Base-by-base conservation (phyloP, 495 filamentous ascomycete species). In the Parathielavia appendiculata region DNA sequence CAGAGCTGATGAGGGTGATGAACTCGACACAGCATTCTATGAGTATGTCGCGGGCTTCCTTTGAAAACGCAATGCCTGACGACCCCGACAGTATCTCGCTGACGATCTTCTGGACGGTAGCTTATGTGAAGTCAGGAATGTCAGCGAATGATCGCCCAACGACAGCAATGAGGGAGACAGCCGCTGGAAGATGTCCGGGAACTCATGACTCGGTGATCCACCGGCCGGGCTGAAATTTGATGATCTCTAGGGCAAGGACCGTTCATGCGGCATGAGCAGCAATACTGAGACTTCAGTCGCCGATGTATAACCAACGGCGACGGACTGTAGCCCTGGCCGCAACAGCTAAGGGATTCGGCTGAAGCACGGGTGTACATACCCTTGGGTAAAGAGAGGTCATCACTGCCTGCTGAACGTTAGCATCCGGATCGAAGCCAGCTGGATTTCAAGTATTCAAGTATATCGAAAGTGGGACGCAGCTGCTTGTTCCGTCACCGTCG, bases 11-110 rank as follows among this genome's bases (percentile, higher is more conserved):
- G 55, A 98, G 81, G 11, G 95, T 97, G 71, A 98, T 97, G 76
- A 97, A 98, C 69, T 98, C 93, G 61, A 97, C 93, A 69, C 95
- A 98, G 78, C 92, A 97, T 73, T 97, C 93, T 74, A 97, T 97
- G 44, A 98, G 82, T 5, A 97, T 78, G 65, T 98, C 93, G 51
- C 95, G 85, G 3, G 93, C 90, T 64, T 98, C 93, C 74, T 92
- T 95, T 23, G 90, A 88, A 69, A 97, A 97, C n/a, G 76, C 75
- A 23, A 80, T 64, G 12, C 76, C 76, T 4, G 81, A 83, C 34
- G 85, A 83, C 1, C 85, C 69, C 8, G 88, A 83, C 4, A 98
- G 81, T 66, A 98, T 97, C 70, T 98, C 93, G 63, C 83, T 86
- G 68, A 98, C 90, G 63, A 98, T 98, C 73, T 98, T 98, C 68